Evolutionary conservation across 306 rosid genomes (phyloP), one percentile per base, ranked within the genome.

Genomic region (Begonia masoniana): DNA sequence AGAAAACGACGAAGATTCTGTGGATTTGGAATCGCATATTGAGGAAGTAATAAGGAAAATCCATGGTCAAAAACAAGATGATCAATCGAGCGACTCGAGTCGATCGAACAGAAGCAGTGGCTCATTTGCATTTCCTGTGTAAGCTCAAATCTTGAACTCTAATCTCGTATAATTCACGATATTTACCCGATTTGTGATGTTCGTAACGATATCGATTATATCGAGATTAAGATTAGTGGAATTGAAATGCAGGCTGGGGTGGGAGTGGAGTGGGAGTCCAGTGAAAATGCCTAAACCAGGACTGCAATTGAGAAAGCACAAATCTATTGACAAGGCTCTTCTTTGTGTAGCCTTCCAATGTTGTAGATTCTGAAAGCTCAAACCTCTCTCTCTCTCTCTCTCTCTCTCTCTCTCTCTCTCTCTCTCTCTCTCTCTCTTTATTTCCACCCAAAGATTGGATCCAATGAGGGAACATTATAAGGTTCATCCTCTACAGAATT

Each of bases 61-160:
- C 0, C 39, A 50, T 4, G 10, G 49, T 47, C 59, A 56, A 7
- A 10, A 43, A 36, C 15, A 47, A 49, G 51, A 54, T 45, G 50
- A 64, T 71, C 10, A 68, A 57, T 84, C 82, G 46, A 73, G 78
- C 1, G 81, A 68, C 53, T 79, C 89, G 3, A 43, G 55, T 15
- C 78, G 56, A 58, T 82, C 86, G 47, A 78, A 76, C 46, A 66
- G 62, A 55, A 84, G 88, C 59, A 46, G 69, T 7, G 68, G 68
- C 64, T 85, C 95, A 14, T 89, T 89, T 57, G 87, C 82, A 0
- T 85, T 89, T 54, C 97, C 97, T 0, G 78, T 72, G 97, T 82
- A 82, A 60, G 96, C 67, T 41, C 5, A 10, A 50, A 43, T 43
- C 10, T 9, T 3, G 15, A 3, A 10, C 15, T 10, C 49, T 45